Percentiles rank a stretch among this genome's conserved stretches.
Conservation (phyloP, 768 basidiomycete species). For the Termitomyces sp. region DNA sequence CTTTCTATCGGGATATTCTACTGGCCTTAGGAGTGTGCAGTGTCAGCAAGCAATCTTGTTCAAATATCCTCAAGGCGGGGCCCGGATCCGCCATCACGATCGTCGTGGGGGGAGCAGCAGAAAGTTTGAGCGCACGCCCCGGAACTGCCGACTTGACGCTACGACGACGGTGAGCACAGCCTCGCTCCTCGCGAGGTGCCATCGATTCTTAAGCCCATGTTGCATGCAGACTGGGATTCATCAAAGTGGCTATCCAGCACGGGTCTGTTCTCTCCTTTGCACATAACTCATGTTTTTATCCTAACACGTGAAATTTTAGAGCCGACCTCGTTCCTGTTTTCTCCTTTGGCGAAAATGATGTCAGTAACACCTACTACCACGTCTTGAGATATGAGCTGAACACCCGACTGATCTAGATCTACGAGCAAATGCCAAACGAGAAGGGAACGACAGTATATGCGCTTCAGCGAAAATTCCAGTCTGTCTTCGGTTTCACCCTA, state of each 20-base stretch:
- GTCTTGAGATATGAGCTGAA: conserved; percentile 5
- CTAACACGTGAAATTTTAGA: conserved; percentile 33
- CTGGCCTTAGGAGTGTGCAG: conserved; percentile 87
- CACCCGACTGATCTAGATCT: conserved; percentile 59
- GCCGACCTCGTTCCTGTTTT: conserved; percentile 97
- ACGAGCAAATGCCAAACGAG: conserved; percentile 94
- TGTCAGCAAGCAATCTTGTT: conserved; percentile 87
- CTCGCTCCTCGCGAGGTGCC: neutral
- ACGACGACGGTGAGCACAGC: conserved; percentile 54
- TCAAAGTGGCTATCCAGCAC: conserved; percentile 89
- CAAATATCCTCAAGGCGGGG: conserved; percentile 73
- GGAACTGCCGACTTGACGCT: conserved; percentile 94
- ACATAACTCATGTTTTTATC: neutral
- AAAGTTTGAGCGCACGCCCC: conserved; percentile 89
- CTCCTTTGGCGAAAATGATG: conserved; percentile 98
- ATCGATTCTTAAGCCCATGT: neutral
- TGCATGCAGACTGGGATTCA: conserved; percentile 79
- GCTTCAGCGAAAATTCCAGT: conserved; percentile 89
- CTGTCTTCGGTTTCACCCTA: conserved; percentile 90
- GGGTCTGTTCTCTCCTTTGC: conserved; percentile 47
- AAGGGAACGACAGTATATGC: conserved; percentile 85
- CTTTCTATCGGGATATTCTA: conserved; percentile 90
- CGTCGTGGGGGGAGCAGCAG: conserved; percentile 94
- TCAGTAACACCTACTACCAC: conserved; percentile 28
- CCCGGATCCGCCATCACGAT: conserved; percentile 80